Evolutionary conservation across 257 asterid species (phyloP).

Genomic region (Gentiana macrophylla): DNA sequence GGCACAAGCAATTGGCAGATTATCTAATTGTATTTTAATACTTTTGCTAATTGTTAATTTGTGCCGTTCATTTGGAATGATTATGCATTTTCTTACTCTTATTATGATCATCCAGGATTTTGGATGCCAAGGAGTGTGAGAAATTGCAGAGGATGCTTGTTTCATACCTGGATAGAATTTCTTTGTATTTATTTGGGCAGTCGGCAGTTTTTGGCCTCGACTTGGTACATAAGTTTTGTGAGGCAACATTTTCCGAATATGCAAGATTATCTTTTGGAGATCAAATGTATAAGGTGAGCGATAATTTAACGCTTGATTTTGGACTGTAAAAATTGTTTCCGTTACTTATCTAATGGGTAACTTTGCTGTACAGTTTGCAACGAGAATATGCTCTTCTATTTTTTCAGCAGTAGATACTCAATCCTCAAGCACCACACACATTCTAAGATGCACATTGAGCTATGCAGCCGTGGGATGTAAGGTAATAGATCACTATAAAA

Average conservation of each 20-base stretch:
- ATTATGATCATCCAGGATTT: constrained; percentile 33
- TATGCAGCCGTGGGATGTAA: constrained; percentile 52
- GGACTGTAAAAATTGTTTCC: background rate
- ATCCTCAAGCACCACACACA: constrained; percentile 25
- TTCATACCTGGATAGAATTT: constrained; percentile 43
- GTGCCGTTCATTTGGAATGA: background rate
- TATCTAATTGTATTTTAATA: background rate
- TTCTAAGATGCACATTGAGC: constrained; percentile 40
- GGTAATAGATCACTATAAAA: constrained; percentile 31
- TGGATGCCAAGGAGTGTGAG: constrained; percentile 47
- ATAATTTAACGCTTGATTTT: constrained; percentile 1
- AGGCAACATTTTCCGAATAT: constrained; percentile 43
- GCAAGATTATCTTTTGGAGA: constrained; percentile 45
- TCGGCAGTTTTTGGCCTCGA: constrained; percentile 26
- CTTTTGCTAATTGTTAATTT: background rate
- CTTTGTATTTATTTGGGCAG: constrained; percentile 49
- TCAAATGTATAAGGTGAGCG: constrained; percentile 65
- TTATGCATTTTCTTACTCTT: constrained; percentile 2
- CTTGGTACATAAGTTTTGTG: constrained; percentile 47
- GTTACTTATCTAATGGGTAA: constrained; percentile 9
- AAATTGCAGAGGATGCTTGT: constrained; percentile 50
- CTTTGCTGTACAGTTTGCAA: constrained; percentile 44
- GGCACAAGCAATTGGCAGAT: too few relatives aligned
- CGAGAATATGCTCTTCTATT: constrained; percentile 51
- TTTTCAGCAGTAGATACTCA: constrained; percentile 42